Conservation (phyloP, 306 rosid species). For the Albizia julibrissin region DNA sequence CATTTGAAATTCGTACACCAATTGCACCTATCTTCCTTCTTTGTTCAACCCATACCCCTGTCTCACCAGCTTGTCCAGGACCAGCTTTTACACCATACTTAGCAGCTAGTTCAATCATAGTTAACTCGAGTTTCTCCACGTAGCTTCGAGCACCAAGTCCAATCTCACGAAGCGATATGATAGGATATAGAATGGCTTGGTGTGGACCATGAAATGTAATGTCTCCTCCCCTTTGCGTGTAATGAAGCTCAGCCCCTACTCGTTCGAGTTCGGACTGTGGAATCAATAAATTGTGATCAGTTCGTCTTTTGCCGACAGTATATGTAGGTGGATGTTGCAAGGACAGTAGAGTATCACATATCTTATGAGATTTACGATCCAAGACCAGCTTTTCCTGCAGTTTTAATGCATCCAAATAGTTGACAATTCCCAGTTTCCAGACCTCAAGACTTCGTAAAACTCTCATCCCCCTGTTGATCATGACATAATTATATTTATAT, state of each 20-base stretch:
- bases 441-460: slow-evolving; percentile 66
- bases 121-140: slow-evolving; percentile 79
- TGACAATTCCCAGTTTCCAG: slow-evolving; percentile 79
- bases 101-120: slow-evolving; percentile 75
- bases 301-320: slow-evolving; percentile 78
- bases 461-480: slow-evolving; percentile 63
- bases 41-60: slow-evolving; percentile 90
- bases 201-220: slow-evolving; percentile 91
- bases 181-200: slow-evolving; percentile 82
- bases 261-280: slow-evolving; percentile 60
- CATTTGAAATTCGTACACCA: slow-evolving; percentile 77
- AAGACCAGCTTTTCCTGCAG: slow-evolving; percentile 69
- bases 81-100: slow-evolving; percentile 72
- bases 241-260: slow-evolving; percentile 80
- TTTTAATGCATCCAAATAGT: slow-evolving; percentile 64
- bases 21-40: slow-evolving; percentile 91
- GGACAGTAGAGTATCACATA: slow-evolving; percentile 64
- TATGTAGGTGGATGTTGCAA: slow-evolving; percentile 88
- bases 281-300: slow-evolving; percentile 76
- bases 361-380: slow-evolving; percentile 63
- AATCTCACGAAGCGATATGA: slow-evolving; percentile 66
- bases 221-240: slow-evolving; percentile 86
- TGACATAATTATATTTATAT: slow-evolving; percentile 21
- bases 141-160: slow-evolving; percentile 78
- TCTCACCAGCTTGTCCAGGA: slow-evolving; percentile 62